These are phyloP conservation scores for Taxillus chinensis DNA, from an alignment of 164 flowering plant genomes.

Conservation along the genomic window DNA sequence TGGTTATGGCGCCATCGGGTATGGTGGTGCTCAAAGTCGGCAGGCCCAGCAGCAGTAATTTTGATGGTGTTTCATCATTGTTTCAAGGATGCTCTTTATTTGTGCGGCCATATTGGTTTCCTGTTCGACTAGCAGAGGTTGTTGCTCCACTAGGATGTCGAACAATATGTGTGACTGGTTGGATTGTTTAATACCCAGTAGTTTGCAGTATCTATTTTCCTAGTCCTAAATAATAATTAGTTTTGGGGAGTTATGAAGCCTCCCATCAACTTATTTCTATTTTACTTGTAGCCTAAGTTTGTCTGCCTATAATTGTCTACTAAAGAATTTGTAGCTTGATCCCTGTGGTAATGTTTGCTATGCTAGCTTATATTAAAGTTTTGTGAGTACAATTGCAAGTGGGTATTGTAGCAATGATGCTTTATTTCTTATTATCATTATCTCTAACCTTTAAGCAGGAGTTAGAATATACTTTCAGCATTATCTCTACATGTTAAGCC, in stretches of 20 bases:
- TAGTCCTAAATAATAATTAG: not conserved
- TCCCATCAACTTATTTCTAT: not conserved
- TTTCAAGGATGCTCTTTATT: not conserved
- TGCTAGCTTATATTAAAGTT: not conserved
- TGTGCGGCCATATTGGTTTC: not conserved
- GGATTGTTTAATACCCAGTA: not conserved
- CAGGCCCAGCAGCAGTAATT: not conserved
- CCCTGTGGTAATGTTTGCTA: not conserved
- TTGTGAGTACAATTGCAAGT: not conserved
- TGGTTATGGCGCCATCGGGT: not conserved
- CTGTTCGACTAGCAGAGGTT: not conserved
- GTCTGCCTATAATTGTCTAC: not conserved
- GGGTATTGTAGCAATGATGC: too few relatives aligned
- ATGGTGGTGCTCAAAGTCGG: not conserved
- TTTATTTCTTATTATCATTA: too few relatives aligned
- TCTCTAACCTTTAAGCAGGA: too few relatives aligned
- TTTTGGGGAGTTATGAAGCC: not conserved
- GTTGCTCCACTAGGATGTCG: not conserved
- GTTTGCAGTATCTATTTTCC: not conserved
- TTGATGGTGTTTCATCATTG: not conserved
- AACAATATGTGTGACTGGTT: not conserved
- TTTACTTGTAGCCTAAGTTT: not conserved
- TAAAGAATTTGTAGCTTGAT: not conserved
- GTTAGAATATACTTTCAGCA: too few relatives aligned
- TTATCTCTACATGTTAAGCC: too few relatives aligned